phyloP scores from a whole-genome alignment of 352 stramenopile species.

The Peronospora farinosa region DNA sequence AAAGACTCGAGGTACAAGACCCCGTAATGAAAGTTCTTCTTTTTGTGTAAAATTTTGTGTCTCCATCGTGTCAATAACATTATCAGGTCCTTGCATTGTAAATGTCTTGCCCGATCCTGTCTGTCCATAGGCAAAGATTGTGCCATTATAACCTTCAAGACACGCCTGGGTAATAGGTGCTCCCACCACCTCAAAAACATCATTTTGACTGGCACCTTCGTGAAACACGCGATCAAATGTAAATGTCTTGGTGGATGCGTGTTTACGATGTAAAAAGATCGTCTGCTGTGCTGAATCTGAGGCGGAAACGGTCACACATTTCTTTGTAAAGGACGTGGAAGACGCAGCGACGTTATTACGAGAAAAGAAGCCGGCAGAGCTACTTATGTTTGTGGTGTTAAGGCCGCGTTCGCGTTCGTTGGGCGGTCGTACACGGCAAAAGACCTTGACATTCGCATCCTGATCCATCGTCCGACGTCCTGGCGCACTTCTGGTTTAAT shows the following conservation, averaged over 20 bases:
- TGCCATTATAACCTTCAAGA: constrained; percentile 81
- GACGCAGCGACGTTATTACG: constrained; percentile 5
- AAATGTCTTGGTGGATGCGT: constrained; percentile 53
- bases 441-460: constrained; percentile 77
- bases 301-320: constrained; percentile 51
- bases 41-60: constrained; percentile 17
- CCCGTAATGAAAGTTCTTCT: constrained; percentile 39
- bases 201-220: constrained; percentile 84
- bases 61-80: constrained; percentile 55
- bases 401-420: constrained; percentile 65
- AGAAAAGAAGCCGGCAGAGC: constrained; percentile 17
- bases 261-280: constrained; percentile 51
- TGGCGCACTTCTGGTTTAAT: not conserved
- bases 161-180: constrained; percentile 77
- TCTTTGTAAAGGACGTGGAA: constrained; percentile 40
- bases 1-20: constrained; percentile 75
- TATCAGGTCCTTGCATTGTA: constrained; percentile 77
- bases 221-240: constrained; percentile 90
- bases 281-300: constrained; percentile 48
- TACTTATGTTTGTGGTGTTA: not conserved
- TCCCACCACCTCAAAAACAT: constrained; percentile 87
- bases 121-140: constrained; percentile 84
- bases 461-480: constrained; percentile 10
- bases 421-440: constrained; percentile 79
- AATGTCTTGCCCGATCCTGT: constrained; percentile 83